Conservation (phyloP, 495 filamentous ascomycete species). For the Neurospora discreta region DNA sequence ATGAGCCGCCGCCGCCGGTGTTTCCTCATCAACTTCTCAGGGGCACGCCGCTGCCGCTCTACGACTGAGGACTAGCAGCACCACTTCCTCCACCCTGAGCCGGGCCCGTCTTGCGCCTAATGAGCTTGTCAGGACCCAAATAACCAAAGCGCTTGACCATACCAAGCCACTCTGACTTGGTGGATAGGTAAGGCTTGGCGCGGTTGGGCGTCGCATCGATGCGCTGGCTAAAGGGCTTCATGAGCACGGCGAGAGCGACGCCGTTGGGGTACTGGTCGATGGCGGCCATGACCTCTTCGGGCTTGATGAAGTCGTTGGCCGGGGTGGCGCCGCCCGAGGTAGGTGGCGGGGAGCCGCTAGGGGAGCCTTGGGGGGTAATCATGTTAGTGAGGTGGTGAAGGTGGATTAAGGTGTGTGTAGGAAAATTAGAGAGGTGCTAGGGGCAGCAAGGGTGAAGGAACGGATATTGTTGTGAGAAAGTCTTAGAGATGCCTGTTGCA, state of each 20-base stretch:
- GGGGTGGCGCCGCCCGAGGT: not conserved
- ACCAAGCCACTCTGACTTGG: conserved; percentile 38
- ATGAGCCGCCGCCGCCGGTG: too few relatives aligned
- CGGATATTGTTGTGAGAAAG: not conserved
- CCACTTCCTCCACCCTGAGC: not conserved
- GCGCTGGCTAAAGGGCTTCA: conserved; percentile 50
- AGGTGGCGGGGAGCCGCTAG: not conserved
- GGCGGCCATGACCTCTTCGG: not conserved
- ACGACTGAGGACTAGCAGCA: not conserved
- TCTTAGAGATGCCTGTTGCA: not conserved
- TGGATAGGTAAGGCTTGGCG: conserved; percentile 24
- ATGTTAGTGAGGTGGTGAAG: not conserved
- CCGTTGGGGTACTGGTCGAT: not conserved
- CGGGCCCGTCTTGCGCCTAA: conserved; percentile 26
- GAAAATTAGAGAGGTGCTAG: not conserved
- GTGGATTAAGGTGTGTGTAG: not conserved
- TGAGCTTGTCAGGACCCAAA: conserved; percentile 33
- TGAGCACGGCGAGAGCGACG: conserved; percentile 40
- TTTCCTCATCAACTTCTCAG: not conserved
- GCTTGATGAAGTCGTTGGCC: not conserved
- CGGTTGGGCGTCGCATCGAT: conserved; percentile 26
- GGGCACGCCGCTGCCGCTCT: not conserved
- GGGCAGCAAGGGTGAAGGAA: not conserved
- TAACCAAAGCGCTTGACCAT: conserved; percentile 23
- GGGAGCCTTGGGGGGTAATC: not conserved